A percentile compares a stretch with the other conserved stretches of the same genome.
Conservation (phyloP, 2,329 filamentous ascomycete species). For the Epichloe scottii region DNA sequence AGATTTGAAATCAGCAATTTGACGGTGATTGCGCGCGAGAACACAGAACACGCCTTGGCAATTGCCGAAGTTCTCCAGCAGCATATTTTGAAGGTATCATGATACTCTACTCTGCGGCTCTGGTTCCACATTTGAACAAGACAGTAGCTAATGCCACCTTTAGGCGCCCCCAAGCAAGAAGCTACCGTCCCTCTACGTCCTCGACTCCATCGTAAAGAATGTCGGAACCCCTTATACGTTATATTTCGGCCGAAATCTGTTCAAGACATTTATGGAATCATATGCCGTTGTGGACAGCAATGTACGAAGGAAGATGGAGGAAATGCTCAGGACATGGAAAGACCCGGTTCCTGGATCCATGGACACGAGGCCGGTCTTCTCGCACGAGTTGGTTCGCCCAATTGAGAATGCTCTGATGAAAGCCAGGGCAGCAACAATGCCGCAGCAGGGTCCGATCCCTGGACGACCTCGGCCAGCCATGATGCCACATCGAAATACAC, state of each 20-base stretch:
- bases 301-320: conserved; percentile 84
- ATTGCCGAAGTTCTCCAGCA: conserved; percentile 85
- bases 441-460: conserved; percentile 35
- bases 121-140: neutral
- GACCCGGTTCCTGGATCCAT: conserved; percentile 88
- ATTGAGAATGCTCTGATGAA: conserved; percentile 94
- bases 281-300: conserved; percentile 78
- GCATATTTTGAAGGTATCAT: conserved; percentile 81
- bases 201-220: conserved; percentile 98
- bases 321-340: conserved; percentile 97
- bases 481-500: conserved; percentile 55
- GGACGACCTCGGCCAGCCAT: conserved; percentile 34
- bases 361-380: conserved; percentile 85
- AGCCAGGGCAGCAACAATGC: conserved; percentile 50
- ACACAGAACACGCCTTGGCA: conserved; percentile 86
- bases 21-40: conserved; percentile 94
- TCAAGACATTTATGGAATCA: conserved; percentile 91
- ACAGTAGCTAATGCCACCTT: conserved; percentile 23
- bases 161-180: conserved; percentile 84
- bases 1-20: conserved; percentile 94
- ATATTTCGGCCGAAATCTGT: conserved; percentile 85
- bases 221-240: conserved; percentile 95
- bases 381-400: conserved; percentile 70
- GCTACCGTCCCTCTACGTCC: conserved; percentile 87
- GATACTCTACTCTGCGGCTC: neutral